These are phyloP conservation scores for Rugosomyces carneus DNA, from an alignment of 1,284 basidiomycete species.

Conservation along the genomic window DNA sequence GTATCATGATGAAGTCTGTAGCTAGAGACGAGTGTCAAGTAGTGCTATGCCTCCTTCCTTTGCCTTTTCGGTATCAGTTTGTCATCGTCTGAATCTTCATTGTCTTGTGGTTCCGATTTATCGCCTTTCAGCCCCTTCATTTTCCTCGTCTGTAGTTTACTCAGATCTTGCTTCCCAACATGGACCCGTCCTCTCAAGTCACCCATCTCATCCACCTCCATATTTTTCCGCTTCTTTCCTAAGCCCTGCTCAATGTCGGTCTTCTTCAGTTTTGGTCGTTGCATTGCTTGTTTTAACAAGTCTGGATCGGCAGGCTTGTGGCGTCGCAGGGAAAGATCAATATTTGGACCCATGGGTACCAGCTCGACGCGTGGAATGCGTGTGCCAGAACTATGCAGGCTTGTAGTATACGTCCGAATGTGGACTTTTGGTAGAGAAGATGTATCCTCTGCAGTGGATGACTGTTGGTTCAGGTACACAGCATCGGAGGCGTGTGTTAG, in stretches of 20 bases:
- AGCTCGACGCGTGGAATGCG: slow-evolving; percentile 80
- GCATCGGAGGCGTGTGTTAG: slow-evolving; percentile 40
- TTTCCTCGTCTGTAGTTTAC: slow-evolving; percentile 82
- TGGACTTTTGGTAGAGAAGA: slow-evolving; percentile 73
- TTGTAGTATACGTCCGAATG: slow-evolving; percentile 82
- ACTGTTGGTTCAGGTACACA: slow-evolving; percentile 30
- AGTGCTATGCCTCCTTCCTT: too few species aligned
- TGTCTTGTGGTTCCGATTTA: slow-evolving; percentile 28
- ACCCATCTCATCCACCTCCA: slow-evolving; percentile 98
- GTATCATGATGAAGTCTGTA: too few species aligned
- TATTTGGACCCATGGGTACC: slow-evolving; percentile 84
- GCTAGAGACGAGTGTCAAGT: too few species aligned
- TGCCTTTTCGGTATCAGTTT: slow-evolving; percentile 17
- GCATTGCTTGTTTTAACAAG: slow-evolving; percentile 76
- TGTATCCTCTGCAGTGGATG: slow-evolving; percentile 30
- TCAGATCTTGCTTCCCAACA: slow-evolving; percentile 85
- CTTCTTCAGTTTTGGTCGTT: slow-evolving; percentile 83
- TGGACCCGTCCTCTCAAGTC: slow-evolving; percentile 90
- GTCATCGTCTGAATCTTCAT: slow-evolving; percentile 21
- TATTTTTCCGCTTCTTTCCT: slow-evolving; percentile 92
- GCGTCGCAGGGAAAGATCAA: slow-evolving; percentile 81
- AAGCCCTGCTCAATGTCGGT: slow-evolving; percentile 78
- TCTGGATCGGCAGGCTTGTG: slow-evolving; percentile 74
- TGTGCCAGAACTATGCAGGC: slow-evolving; percentile 70
- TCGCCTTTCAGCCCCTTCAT: slow-evolving; percentile 81